phyloP scores from a whole-genome alignment of 352 stramenopile genomes.

The Phytophthora sp. region DNA sequence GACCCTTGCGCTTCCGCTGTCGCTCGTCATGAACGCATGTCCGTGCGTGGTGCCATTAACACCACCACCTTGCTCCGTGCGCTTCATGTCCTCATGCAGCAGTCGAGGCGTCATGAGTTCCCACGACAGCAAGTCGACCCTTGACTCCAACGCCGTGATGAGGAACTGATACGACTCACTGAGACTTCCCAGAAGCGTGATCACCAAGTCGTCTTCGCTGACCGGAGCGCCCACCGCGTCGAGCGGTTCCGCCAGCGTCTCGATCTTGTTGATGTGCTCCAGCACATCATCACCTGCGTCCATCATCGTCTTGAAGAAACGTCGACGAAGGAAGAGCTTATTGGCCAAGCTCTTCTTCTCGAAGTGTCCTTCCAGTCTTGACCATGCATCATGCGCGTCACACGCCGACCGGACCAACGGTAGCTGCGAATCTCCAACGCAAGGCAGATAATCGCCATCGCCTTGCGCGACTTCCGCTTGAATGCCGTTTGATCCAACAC shows the following conservation, averaged over 20 bases:
- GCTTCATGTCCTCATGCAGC: constrained; percentile 21
- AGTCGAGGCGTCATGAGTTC: constrained; percentile 22
- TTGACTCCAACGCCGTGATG: constrained; percentile 33
- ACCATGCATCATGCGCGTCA: too few relatives aligned
- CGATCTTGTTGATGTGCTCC: constrained; percentile 29
- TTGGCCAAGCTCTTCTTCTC: constrained; percentile 25
- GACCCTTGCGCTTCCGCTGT: neutral
- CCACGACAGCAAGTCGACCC: constrained; percentile 22
- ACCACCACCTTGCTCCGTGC: constrained; percentile 16
- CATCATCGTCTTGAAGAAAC: constrained; percentile 32
- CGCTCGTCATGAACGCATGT: constrained; percentile 10
- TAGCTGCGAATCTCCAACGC: too few relatives aligned
- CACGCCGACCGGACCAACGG: too few relatives aligned
- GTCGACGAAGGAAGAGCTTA: constrained; percentile 37
- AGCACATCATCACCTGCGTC: constrained; percentile 32
- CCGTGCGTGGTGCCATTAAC: constrained; percentile 5
- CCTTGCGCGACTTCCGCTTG: too few relatives aligned
- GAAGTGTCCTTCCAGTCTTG: too few relatives aligned
- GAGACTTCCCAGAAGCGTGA: constrained; percentile 25
- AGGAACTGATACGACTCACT: constrained; percentile 37
- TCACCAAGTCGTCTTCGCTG: constrained; percentile 17
- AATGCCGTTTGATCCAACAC: too few relatives aligned
- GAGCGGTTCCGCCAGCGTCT: constrained; percentile 3
- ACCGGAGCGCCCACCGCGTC: constrained; percentile 16
- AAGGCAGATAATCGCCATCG: too few relatives aligned